A percentile compares a stretch with the other conserved stretches of the same genome.
Evolutionary conservation across 1,139 yeast species (phyloP).

Genomic region (Candida sp.): DNA sequence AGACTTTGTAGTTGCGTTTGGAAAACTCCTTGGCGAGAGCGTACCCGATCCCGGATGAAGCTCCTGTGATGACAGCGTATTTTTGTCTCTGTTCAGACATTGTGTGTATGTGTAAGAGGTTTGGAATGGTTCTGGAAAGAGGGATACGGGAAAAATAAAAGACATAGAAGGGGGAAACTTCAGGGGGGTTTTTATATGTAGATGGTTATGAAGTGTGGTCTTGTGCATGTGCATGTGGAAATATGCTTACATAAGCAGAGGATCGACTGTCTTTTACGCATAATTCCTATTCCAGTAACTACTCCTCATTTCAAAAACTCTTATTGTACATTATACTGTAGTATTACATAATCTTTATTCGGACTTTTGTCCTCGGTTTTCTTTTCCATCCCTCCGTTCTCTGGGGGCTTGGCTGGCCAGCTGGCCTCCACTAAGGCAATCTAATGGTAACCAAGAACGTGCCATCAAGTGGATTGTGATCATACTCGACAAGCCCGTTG

Average conservation of each 20-base stretch:
- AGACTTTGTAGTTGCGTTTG: conserved; percentile 36
- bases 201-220: no score
- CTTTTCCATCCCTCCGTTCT: neutral
- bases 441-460: conserved; percentile 23
- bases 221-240: no score
- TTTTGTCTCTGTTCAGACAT: conserved; percentile 1
- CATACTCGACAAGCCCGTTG: conserved; percentile 20
- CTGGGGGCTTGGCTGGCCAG: neutral
- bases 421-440: conserved; percentile 1
- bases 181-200: no score
- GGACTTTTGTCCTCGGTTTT: neutral
- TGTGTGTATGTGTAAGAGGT: no score
- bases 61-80: conserved; percentile 42
- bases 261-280: no score
- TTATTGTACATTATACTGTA: no score
- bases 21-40: conserved; percentile 30
- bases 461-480: conserved; percentile 19
- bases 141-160: no score
- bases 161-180: no score
- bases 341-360: neutral
- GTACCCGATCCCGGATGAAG: conserved; percentile 46
- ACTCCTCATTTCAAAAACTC: no score
- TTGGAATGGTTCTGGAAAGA: no score
- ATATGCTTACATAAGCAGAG: no score
- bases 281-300: no score